Percentiles rank a stretch among this genome's conserved stretches.
Evolutionary conservation across 2,329 filamentous ascomycete genomes (phyloP).

Genomic region (Cryphonectria nitschkei): DNA sequence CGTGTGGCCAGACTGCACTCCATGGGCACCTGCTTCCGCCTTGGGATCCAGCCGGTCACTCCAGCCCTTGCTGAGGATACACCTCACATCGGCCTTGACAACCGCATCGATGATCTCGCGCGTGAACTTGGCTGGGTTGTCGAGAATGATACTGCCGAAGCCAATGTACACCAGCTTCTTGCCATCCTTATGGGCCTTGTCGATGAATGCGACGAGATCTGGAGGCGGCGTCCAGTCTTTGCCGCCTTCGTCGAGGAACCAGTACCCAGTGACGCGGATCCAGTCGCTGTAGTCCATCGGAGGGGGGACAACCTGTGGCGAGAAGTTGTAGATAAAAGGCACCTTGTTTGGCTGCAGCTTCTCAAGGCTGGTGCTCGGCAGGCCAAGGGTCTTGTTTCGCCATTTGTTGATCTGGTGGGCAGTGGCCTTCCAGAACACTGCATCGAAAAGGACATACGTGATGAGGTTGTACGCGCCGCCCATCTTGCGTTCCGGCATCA

Average conservation of each 20-base stretch:
- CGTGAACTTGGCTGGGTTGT: constrained; percentile 85
- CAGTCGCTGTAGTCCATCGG: constrained; percentile 96
- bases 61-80: constrained; percentile 96
- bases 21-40: neutral
- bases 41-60: constrained; percentile 67
- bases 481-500: constrained; percentile 90
- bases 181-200: constrained; percentile 74
- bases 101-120: constrained; percentile 93
- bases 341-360: constrained; percentile 96
- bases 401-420: constrained; percentile 90
- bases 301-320: constrained; percentile 88
- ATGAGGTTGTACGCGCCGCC: constrained; percentile 94
- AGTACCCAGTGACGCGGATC: constrained; percentile 97
- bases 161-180: constrained; percentile 97
- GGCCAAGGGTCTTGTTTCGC: constrained; percentile 77
- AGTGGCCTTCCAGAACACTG: constrained; percentile 94
- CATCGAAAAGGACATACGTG: constrained; percentile 95
- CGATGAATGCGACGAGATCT: constrained; percentile 80
- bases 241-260: constrained; percentile 83
- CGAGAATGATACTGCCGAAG: constrained; percentile 94
- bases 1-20: constrained; percentile 11
- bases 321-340: constrained; percentile 98
- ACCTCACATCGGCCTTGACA: constrained; percentile 86
- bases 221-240: constrained; percentile 71
- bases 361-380: constrained; percentile 81